Conservation (phyloP, 1,139 yeast species). For the Candida tetrigidarum region DNA sequence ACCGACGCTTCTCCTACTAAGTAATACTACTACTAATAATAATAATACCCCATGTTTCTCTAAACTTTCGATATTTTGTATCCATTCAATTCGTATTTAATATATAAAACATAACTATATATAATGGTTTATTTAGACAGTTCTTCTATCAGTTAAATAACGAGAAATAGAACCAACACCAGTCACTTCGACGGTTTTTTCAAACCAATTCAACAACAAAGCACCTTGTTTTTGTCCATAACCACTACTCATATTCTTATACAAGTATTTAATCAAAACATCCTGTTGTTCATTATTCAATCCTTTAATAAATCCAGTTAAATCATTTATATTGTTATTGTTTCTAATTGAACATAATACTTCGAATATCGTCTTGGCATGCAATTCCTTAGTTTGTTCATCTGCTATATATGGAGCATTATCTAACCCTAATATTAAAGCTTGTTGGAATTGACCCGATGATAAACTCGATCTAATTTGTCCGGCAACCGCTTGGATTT, state of each 20-base stretch:
- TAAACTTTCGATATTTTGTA: neutral
- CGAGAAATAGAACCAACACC: constrained; percentile 93
- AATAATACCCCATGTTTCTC: neutral
- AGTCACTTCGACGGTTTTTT: constrained; percentile 78
- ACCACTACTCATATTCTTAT: constrained; percentile 79
- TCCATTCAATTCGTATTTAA: neutral
- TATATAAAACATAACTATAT: neutral
- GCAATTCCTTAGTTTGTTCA: constrained; percentile 53
- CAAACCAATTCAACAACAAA: constrained; percentile 86
- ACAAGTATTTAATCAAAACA: constrained; percentile 80
- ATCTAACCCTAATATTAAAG: constrained; percentile 64
- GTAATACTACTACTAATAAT: neutral
- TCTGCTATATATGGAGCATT: constrained; percentile 86
- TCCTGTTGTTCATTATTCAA: constrained; percentile 73
- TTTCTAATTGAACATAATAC: constrained; percentile 76
- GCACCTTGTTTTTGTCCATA: constrained; percentile 90
- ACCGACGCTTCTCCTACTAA: constrained; percentile 1
- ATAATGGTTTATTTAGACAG: constrained; percentile 47
- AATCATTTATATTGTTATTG: constrained; percentile 55
- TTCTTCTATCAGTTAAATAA: constrained; percentile 82
- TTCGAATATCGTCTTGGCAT: constrained; percentile 66
- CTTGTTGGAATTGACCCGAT: constrained; percentile 72
- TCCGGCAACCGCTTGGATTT: constrained; percentile 57
- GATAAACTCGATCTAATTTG: constrained; percentile 67
- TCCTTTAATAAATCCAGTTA: constrained; percentile 59